phyloP scores from a whole-genome alignment of 2,329 filamentous ascomycete genomes.

The Mycogone perniciosa region DNA sequence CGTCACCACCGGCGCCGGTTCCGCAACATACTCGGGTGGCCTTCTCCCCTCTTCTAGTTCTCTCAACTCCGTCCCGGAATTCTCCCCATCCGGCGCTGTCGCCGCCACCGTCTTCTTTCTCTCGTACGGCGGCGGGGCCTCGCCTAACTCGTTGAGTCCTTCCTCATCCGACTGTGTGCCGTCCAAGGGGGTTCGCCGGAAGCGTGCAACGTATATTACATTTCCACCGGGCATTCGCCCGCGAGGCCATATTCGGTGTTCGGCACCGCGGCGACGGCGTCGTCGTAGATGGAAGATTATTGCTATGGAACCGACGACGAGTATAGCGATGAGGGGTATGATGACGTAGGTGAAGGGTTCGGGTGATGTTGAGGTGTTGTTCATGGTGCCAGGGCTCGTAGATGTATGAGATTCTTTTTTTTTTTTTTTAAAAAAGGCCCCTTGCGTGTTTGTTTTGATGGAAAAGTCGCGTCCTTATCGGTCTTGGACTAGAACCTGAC shows the following conservation, averaged over 20 bases:
- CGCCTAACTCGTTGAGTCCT: conserved; percentile 57
- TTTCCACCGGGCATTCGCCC: conserved; percentile 22
- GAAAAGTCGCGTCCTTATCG: neutral
- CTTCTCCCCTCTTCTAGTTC: conserved; percentile 22
- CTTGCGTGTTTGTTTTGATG: neutral
- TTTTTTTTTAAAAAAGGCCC: neutral
- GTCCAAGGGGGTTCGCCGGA: conserved; percentile 17
- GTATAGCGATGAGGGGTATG: conserved; percentile 40
- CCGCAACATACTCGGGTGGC: conserved; percentile 25
- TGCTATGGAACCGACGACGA: conserved; percentile 32
- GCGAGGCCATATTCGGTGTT: conserved; percentile 10
- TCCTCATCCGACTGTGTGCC: conserved; percentile 33
- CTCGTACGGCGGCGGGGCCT: conserved; percentile 59
- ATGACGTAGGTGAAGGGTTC: conserved; percentile 53
- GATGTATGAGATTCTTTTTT: neutral
- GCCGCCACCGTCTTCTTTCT: conserved; percentile 21
- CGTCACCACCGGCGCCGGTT: conserved; percentile 20
- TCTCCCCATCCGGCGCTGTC: neutral
- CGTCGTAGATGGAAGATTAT: conserved; percentile 40
- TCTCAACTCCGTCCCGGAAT: conserved; percentile 15
- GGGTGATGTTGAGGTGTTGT: conserved; percentile 29
- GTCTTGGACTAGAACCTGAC: too few species aligned
- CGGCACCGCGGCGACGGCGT: conserved; percentile 22
- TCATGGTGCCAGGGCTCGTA: conserved; percentile 2
- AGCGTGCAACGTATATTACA: conserved; percentile 3